These are phyloP conservation scores for Pseudoperonospora humuli DNA, from an alignment of 352 stramenopile genomes.

Conservation along the genomic window DNA sequence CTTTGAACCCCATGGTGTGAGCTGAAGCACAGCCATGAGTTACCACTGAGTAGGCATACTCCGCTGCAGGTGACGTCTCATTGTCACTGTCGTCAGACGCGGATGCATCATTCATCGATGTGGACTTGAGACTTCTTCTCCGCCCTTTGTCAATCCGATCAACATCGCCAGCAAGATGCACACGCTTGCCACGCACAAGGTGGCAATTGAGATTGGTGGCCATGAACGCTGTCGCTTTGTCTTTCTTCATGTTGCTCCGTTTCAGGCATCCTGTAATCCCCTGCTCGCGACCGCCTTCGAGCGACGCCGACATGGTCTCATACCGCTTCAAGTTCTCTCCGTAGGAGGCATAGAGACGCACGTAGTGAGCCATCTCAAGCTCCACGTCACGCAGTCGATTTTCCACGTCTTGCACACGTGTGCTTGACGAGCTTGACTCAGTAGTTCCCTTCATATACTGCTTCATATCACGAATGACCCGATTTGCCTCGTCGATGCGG, in stretches of 20 bases:
- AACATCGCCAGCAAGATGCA: constrained; percentile 36
- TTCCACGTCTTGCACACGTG: constrained; percentile 19
- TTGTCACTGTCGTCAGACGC: constrained; percentile 29
- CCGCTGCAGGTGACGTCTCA: constrained; percentile 26
- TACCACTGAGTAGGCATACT: constrained; percentile 64
- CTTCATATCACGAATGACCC: constrained; percentile 47
- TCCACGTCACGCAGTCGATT: constrained; percentile 46
- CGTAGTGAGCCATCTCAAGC: constrained; percentile 51
- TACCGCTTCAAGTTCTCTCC: constrained; percentile 66
- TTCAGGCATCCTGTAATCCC: constrained; percentile 79
- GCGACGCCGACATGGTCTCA: constrained; percentile 45
- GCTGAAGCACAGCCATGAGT: constrained; percentile 78
- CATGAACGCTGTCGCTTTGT: constrained; percentile 81
- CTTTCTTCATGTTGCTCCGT: constrained; percentile 82
- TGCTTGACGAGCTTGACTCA: constrained; percentile 4
- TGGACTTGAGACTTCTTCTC: constrained; percentile 21
- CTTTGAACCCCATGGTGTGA: constrained; percentile 78
- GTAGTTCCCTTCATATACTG: constrained; percentile 34
- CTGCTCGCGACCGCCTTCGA: constrained; percentile 71
- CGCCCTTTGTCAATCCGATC: constrained; percentile 18
- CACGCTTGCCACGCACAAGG: constrained; percentile 53
- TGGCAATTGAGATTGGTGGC: constrained; percentile 82
- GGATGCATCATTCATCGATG: constrained; percentile 24
- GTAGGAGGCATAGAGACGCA: constrained; percentile 53
- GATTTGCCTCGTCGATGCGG: constrained; percentile 48